Conservation (phyloP, 805 yeast genomes). For the Saccharomycopsis javanensis region DNA sequence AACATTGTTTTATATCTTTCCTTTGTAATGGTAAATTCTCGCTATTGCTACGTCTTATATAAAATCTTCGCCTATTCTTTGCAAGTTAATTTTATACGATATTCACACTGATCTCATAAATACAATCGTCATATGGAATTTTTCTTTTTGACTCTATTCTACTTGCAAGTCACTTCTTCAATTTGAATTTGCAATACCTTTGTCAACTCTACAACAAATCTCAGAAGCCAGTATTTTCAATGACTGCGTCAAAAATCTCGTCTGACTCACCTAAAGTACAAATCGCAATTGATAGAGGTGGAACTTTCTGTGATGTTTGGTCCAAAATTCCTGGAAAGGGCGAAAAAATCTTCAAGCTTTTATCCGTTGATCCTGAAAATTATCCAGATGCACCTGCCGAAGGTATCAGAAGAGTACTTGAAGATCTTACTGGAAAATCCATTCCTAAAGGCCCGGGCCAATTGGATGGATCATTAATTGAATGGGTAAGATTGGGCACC, state of each 20-base stretch:
- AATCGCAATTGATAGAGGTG: conserved; percentile 28
- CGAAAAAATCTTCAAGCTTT: conserved; percentile 36
- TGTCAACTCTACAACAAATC: too few relatives aligned
- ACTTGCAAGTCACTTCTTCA: too few relatives aligned
- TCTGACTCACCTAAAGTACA: conserved; percentile 1
- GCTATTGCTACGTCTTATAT: too few relatives aligned
- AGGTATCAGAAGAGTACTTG: conserved; percentile 39
- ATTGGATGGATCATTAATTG: conserved; percentile 30
- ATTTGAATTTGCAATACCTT: too few relatives aligned
- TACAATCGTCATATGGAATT: too few relatives aligned
- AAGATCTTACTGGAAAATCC: conserved; percentile 26
- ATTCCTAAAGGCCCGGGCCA: conserved; percentile 27
- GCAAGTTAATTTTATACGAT: too few relatives aligned
- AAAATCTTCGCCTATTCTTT: too few relatives aligned
- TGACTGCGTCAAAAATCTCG: not conserved
- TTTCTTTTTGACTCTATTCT: too few relatives aligned
- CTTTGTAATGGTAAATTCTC: too few relatives aligned
- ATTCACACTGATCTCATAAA: too few relatives aligned
- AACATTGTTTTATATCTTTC: too few relatives aligned
- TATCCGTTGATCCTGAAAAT: conserved; percentile 40
- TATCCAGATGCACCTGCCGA: conserved; percentile 43
- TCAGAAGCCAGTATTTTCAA: too few relatives aligned
- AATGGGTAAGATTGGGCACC: conserved; percentile 38
- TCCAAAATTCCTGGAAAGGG: conserved; percentile 33
- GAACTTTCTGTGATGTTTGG: conserved; percentile 40